Percentiles rank a stretch among this genome's conserved stretches.
Conservation (phyloP, 192 early-diverging fungal species). For the Entomortierella chlamydospora region DNA sequence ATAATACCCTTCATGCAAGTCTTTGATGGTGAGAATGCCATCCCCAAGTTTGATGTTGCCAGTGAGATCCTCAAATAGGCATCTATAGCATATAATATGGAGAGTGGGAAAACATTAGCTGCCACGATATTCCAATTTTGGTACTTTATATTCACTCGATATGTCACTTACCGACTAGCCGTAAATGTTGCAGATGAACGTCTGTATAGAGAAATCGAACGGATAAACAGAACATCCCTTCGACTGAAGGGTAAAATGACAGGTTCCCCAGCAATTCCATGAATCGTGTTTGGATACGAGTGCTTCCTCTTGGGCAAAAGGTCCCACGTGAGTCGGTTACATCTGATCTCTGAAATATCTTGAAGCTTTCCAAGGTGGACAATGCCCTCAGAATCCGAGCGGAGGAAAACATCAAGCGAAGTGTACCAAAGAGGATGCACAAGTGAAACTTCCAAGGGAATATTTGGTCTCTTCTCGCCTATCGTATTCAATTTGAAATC, state of each 20-base stretch:
- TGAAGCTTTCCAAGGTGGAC: constrained; percentile 45
- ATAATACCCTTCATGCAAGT: constrained; percentile 36
- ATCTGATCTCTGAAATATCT: constrained; percentile 10
- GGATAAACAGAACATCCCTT: constrained; percentile 2
- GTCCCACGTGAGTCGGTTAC: constrained; percentile 1
- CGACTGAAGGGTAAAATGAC: constrained; percentile 23
- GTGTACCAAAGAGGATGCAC: constrained; percentile 19
- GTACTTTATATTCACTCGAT: too few species aligned
- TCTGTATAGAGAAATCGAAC: constrained; percentile 20
- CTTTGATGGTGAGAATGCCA: constrained; percentile 12
- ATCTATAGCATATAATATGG: too few species aligned
- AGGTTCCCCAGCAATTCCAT: constrained; percentile 15
- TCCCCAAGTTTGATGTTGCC: constrained; percentile 10
- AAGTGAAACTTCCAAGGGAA: constrained; percentile 31
- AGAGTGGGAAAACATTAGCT: background rate
- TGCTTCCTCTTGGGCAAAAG: background rate
- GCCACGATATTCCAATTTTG: background rate
- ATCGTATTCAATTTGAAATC: background rate
- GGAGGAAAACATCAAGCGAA: constrained; percentile 17
- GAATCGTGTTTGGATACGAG: constrained; percentile 15
- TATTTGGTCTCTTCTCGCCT: constrained; percentile 51
- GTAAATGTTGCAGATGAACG: background rate
- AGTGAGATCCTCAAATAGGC: constrained; percentile 18
- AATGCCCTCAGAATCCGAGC: constrained; percentile 52
- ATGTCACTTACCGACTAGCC: background rate